Conservation (phyloP, 306 rosid genomes). For the Cucurbita maxima region DNA sequence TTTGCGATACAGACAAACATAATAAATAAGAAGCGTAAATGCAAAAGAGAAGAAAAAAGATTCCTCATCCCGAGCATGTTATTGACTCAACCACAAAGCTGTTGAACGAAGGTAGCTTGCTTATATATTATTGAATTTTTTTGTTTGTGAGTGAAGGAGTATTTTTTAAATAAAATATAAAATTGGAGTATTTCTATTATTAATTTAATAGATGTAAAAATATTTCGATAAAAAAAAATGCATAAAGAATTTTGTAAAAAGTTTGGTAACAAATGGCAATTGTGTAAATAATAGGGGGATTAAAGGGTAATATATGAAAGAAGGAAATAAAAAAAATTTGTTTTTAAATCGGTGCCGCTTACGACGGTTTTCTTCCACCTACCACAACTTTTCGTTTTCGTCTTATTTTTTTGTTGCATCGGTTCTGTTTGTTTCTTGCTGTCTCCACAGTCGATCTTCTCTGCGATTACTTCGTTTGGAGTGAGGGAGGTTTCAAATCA, state of each 20-base stretch:
- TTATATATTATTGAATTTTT: too few species aligned
- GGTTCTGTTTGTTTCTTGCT: neutral
- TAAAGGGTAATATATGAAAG: neutral
- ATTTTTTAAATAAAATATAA: too few species aligned
- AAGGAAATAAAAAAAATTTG: neutral
- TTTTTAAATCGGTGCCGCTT: neutral
- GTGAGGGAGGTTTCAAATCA: constrained; percentile 6
- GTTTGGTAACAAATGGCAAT: neutral
- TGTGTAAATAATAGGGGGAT: neutral
- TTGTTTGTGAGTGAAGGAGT: too few species aligned
- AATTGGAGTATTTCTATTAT: too few species aligned
- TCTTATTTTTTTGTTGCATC: neutral
- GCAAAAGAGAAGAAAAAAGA: too few species aligned
- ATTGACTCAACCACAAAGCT: too few species aligned
- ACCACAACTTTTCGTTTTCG: neutral
- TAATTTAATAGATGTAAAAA: too few species aligned
- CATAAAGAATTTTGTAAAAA: neutral
- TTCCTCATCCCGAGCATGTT: too few species aligned
- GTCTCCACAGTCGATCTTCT: neutral
- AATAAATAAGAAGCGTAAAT: too few species aligned
- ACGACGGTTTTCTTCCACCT: neutral
- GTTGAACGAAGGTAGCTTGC: too few species aligned
- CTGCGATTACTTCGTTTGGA: neutral
- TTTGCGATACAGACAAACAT: too few species aligned
- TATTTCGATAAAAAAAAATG: neutral